Conservation (phyloP, 208 protist species). For the Acanthamoeba castellanii region DNA sequence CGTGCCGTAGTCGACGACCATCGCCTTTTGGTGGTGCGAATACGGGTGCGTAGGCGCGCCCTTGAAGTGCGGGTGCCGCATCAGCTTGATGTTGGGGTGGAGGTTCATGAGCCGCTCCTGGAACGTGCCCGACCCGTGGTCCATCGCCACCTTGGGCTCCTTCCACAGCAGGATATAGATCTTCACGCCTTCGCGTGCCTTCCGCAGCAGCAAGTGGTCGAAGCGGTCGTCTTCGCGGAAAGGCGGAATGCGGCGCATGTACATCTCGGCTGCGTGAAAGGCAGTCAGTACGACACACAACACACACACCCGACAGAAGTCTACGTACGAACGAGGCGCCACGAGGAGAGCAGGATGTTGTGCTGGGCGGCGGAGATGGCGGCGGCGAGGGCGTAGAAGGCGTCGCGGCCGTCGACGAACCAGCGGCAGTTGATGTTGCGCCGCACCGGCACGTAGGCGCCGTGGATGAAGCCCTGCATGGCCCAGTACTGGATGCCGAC, state of each 20-base stretch:
- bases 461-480: background rate
- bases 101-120: slow-evolving; percentile 65
- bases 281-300: background rate
- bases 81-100: slow-evolving; percentile 46
- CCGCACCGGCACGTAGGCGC: slow-evolving; percentile 12
- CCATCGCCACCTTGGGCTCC: slow-evolving; percentile 71
- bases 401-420: slow-evolving; percentile 64
- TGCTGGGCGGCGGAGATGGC: slow-evolving; percentile 11
- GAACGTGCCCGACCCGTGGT: slow-evolving; percentile 1
- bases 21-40: slow-evolving; percentile 64
- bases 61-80: slow-evolving; percentile 61
- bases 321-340: slow-evolving; percentile 43
- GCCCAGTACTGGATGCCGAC: slow-evolving; percentile 68
- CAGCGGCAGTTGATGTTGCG: slow-evolving; percentile 26
- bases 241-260: background rate
- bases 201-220: background rate
- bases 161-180: slow-evolving; percentile 69
- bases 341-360: slow-evolving; percentile 9
- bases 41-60: slow-evolving; percentile 12
- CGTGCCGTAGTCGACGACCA: slow-evolving; percentile 72
- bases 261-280: slow-evolving; percentile 41
- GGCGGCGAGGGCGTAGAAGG: slow-evolving; percentile 1
- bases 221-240: slow-evolving; percentile 4
- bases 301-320: background rate
- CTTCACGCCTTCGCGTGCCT: slow-evolving; percentile 41